These are phyloP conservation scores for Croton setiger DNA, from an alignment of 441 rosid species.

Conservation along the genomic window DNA sequence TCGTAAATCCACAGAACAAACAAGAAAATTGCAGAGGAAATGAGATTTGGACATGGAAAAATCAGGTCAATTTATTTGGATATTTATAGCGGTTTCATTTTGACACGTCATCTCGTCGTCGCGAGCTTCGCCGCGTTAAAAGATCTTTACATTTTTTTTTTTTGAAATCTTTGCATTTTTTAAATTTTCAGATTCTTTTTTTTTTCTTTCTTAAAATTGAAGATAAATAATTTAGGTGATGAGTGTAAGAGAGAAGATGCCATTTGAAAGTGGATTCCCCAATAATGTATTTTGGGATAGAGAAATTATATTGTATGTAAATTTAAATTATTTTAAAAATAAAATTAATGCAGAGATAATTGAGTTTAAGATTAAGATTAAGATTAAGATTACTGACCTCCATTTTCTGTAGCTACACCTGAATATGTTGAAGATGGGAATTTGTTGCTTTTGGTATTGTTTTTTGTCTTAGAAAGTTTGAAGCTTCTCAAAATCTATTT, in stretches of 20 bases:
- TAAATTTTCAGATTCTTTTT: neutral
- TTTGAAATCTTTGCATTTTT: neutral
- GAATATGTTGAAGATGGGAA: neutral
- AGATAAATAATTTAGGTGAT: neutral
- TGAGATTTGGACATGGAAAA: neutral
- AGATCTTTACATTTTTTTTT: conserved; percentile 13
- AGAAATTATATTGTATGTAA: too few relatives aligned
- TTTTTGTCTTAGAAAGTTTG: too few relatives aligned
- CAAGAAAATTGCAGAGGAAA: too few relatives aligned
- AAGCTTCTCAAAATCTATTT: neutral
- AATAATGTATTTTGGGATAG: too few relatives aligned
- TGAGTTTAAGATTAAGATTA: too few relatives aligned
- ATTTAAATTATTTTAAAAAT: too few relatives aligned
- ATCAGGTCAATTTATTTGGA: neutral
- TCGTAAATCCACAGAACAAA: neutral
- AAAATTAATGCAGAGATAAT: neutral
- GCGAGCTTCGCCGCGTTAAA: conserved; percentile 13
- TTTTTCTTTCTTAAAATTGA: neutral
- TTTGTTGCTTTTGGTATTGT: too few relatives aligned
- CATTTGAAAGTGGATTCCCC: too few relatives aligned
- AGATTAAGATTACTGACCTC: neutral
- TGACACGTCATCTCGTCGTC: conserved; percentile 5
- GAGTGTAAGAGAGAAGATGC: too few relatives aligned
- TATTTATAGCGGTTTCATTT: neutral
- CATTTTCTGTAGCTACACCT: neutral